phyloP scores from a whole-genome alignment of 2,329 filamentous ascomycete genomes.

The Bipolaris oryzae region DNA sequence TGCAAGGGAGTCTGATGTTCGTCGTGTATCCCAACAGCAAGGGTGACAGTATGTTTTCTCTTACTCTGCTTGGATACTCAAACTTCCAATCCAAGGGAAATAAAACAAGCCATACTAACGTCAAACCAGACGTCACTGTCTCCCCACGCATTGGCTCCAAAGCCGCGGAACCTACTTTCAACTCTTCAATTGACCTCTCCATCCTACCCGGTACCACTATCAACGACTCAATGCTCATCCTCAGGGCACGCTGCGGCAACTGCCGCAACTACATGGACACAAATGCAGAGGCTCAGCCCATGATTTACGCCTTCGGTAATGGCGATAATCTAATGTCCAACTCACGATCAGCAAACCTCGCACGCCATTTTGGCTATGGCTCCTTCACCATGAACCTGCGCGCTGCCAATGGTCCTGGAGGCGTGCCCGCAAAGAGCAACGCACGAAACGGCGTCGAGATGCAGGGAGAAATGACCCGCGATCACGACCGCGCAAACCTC shows the following conservation, averaged over 20 bases:
- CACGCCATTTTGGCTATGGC: constrained; percentile 49
- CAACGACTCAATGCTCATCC: constrained; percentile 45
- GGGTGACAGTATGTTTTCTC: constrained; percentile 38
- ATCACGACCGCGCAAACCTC: constrained; percentile 35
- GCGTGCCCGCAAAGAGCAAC: constrained; percentile 39
- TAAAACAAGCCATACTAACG: constrained; percentile 9
- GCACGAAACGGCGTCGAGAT: constrained; percentile 33
- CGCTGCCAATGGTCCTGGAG: constrained; percentile 43
- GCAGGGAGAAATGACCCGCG: constrained; percentile 27
- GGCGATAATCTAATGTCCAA: constrained; percentile 36
- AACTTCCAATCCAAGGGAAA: background rate
- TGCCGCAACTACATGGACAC: constrained; percentile 48
- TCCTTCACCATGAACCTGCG: constrained; percentile 52
- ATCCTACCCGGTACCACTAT: constrained; percentile 40
- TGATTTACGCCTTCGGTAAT: constrained; percentile 53
- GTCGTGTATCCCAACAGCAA: constrained; percentile 50
- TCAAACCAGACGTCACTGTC: constrained; percentile 42
- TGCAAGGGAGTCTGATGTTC: constrained; percentile 54
- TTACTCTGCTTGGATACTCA: background rate
- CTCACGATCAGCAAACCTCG: constrained; percentile 42
- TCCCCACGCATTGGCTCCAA: constrained; percentile 45
- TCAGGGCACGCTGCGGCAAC: constrained; percentile 49
- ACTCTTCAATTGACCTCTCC: constrained; percentile 36
- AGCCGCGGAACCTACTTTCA: constrained; percentile 46
- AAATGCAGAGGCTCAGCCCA: constrained; percentile 41